A percentile compares a stretch with the other conserved stretches of the same genome.
Conservation (phyloP, 192 early-diverging fungal genomes). For the Coemansia sp. region DNA sequence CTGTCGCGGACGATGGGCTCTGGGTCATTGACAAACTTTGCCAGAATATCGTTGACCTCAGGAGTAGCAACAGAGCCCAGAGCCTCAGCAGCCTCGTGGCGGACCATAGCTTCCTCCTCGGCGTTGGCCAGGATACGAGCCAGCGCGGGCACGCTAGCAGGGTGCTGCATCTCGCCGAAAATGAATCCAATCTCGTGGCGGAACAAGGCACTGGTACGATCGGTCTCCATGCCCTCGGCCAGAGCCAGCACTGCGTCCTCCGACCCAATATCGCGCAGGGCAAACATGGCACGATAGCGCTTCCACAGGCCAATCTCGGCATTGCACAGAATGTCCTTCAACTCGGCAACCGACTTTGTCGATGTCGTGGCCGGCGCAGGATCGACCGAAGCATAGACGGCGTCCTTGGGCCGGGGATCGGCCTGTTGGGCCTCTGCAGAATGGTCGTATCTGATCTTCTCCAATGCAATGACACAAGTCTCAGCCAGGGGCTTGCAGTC, state of each 20-base stretch:
- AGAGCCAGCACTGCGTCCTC: slow-evolving; percentile 83
- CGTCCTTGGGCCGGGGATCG: slow-evolving; percentile 29
- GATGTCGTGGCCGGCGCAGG: slow-evolving; percentile 82
- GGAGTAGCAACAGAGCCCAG: slow-evolving; percentile 93
- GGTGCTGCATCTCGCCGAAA: slow-evolving; percentile 97
- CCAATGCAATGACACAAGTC: slow-evolving; percentile 91
- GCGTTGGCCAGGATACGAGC: slow-evolving; percentile 74
- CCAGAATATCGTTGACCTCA: slow-evolving; percentile 77
- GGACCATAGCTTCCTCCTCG: slow-evolving; percentile 88
- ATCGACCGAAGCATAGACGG: slow-evolving; percentile 80
- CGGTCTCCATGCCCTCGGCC: slow-evolving; percentile 81
- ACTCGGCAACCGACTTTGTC: slow-evolving; percentile 65
- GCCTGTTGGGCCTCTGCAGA: slow-evolving; percentile 23
- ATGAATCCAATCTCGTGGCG: slow-evolving; percentile 96
- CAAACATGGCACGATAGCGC: slow-evolving; percentile 95
- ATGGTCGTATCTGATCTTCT: slow-evolving; percentile 81
- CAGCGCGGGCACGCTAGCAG: slow-evolving; percentile 84
- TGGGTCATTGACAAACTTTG: slow-evolving; percentile 72
- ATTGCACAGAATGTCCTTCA: slow-evolving; percentile 70
- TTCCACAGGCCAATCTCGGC: slow-evolving; percentile 79
- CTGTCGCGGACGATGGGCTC: slow-evolving; percentile 89
- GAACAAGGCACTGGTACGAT: slow-evolving; percentile 77
- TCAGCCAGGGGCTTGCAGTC: slow-evolving; percentile 72
- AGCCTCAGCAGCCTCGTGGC: slow-evolving; percentile 97
- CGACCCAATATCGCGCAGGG: slow-evolving; percentile 83